A percentile compares a stretch with the other conserved stretches of the same genome.
These are phyloP conservation scores for Melastoma malabathricum DNA, from an alignment of 345 rosid genomes.

Conservation along the genomic window DNA sequence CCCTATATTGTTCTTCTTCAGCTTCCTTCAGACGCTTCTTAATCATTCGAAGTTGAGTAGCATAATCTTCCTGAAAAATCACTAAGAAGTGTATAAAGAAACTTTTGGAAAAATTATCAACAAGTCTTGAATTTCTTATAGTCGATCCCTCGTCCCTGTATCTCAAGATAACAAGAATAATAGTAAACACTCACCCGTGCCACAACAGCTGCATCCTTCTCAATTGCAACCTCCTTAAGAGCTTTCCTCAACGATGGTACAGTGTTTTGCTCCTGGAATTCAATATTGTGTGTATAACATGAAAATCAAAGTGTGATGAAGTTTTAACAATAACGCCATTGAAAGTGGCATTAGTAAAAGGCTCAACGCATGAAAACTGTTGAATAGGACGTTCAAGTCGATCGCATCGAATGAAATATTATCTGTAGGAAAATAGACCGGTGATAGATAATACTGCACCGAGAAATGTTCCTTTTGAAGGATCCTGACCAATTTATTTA, in stretches of 20 bases:
- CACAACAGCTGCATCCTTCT: slow-evolving; percentile 99
- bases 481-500: no score
- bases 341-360: no score
- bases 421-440: no score
- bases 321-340: no score
- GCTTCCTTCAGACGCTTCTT: slow-evolving; percentile 83
- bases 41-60: slow-evolving; percentile 80
- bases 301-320: no score
- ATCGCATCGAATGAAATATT: no score
- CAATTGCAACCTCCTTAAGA: slow-evolving; percentile 89
- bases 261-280: slow-evolving; percentile 60
- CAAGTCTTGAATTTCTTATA: no score
- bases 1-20: slow-evolving; percentile 85
- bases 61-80: slow-evolving; percentile 71
- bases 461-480: no score
- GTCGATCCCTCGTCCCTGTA: neutral
- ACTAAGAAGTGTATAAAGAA: slow-evolving; percentile 1
- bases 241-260: slow-evolving; percentile 94
- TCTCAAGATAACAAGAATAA: neutral
- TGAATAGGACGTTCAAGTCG: no score
- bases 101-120: neutral
- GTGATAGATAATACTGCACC: no score
- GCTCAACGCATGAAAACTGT: no score
- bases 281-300: no score
- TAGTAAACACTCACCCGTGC: slow-evolving; percentile 35